A percentile compares a stretch with the other conserved stretches of the same genome.
Conservation (phyloP, 2,329 filamentous ascomycete genomes). For the Akanthomyces dipterigenus region DNA sequence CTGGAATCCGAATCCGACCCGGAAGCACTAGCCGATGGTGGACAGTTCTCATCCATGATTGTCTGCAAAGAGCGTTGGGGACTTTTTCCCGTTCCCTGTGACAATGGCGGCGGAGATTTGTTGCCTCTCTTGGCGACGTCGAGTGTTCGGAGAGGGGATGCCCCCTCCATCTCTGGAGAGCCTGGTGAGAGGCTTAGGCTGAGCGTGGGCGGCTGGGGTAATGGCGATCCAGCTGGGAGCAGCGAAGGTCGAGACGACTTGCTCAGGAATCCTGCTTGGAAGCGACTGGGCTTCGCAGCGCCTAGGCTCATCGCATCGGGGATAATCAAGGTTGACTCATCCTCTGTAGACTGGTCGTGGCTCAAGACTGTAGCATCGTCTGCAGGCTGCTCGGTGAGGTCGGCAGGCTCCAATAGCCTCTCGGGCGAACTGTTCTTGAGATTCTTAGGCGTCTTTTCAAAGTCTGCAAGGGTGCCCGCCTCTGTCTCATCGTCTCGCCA, state of each 20-base stretch:
- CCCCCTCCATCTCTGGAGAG: conserved; percentile 23
- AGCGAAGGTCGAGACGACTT: conserved; percentile 37
- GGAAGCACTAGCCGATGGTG: conserved; percentile 32
- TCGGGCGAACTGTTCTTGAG: conserved; percentile 49
- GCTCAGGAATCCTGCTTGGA: conserved; percentile 82
- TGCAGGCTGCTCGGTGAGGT: conserved; percentile 19
- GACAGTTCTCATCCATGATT: conserved; percentile 46
- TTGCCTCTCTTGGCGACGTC: conserved; percentile 45
- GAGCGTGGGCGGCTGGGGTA: conserved; percentile 47
- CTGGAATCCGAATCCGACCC: conserved; percentile 43
- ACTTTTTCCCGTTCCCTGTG: conserved; percentile 23
- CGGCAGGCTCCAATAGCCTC: conserved; percentile 39
- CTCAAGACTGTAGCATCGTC: conserved; percentile 7
- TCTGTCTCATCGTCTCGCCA: conserved; percentile 89
- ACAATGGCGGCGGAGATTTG: conserved; percentile 37
- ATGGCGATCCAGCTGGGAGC: conserved; percentile 52
- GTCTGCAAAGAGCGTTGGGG: conserved; percentile 30
- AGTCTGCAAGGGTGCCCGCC: conserved; percentile 79
- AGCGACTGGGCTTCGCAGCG: conserved; percentile 60
- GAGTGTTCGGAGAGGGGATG: conserved; percentile 43
- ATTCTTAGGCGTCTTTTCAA: conserved; percentile 81
- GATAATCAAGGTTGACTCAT: conserved; percentile 53
- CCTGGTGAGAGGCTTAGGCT: conserved; percentile 49
- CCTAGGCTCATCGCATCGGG: conserved; percentile 30
- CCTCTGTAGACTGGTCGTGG: conserved; percentile 30